Percentiles rank a stretch among this genome's conserved stretches.
Conservation (phyloP, 2,329 filamentous ascomycete genomes). For the Neurospora sp. region DNA sequence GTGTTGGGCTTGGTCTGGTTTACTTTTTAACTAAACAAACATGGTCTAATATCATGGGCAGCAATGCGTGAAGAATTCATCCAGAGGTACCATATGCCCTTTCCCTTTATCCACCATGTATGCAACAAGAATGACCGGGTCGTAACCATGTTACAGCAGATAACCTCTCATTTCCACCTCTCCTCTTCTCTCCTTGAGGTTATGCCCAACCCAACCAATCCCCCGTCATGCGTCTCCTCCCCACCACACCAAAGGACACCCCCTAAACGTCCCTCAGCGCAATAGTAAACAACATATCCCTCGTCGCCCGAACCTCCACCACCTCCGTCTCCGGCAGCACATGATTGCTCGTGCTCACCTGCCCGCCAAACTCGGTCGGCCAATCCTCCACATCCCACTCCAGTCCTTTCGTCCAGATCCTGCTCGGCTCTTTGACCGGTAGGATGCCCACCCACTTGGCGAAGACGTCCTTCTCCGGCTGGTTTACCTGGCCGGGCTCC, state of each 20-base stretch:
- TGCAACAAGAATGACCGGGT: not conserved
- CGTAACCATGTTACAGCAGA: not conserved
- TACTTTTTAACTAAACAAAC: not conserved
- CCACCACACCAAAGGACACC: not conserved
- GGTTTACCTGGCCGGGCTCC: constrained; percentile 31
- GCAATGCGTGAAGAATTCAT: not conserved
- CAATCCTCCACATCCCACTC: constrained; percentile 87
- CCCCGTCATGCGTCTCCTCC: not conserved
- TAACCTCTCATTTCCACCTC: not conserved
- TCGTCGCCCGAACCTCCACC: constrained; percentile 53
- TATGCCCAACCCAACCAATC: not conserved
- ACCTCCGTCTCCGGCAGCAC: constrained; percentile 48
- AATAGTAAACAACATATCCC: constrained; percentile 65
- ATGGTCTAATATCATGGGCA: not conserved
- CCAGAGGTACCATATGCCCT: not conserved
- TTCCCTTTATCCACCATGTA: not conserved
- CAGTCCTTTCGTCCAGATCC: constrained; percentile 71
- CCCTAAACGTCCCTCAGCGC: constrained; percentile 37
- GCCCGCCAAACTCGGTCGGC: constrained; percentile 65
- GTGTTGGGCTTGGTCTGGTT: not conserved
- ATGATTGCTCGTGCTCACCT: constrained; percentile 74
- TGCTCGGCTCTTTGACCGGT: constrained; percentile 67
- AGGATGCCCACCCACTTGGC: constrained; percentile 78
- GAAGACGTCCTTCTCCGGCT: constrained; percentile 40
- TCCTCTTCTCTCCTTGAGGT: not conserved